A percentile compares a stretch with the other conserved stretches of the same genome.
These are phyloP conservation scores for Penicillium parvum DNA, from an alignment of 495 filamentous ascomycete species.

Conservation along the genomic window DNA sequence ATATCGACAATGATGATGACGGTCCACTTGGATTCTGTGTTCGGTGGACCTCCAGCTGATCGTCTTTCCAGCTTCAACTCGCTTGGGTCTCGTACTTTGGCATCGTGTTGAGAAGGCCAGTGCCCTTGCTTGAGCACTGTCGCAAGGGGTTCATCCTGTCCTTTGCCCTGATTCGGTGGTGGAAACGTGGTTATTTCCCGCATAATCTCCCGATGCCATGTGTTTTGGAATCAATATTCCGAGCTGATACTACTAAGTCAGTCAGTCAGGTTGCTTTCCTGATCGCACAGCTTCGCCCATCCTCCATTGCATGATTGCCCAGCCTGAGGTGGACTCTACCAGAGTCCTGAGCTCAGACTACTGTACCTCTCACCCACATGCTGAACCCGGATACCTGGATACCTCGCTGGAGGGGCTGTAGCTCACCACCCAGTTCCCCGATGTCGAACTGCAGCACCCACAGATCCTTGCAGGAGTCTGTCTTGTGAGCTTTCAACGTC, in stretches of 20 bases:
- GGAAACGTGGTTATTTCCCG: conserved; percentile 16
- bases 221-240: not conserved
- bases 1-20: not conserved
- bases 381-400: conserved; percentile 26
- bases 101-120: not conserved
- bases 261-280: not conserved
- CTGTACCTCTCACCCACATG: not conserved
- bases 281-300: not conserved
- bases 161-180: not conserved
- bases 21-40: conserved; percentile 4
- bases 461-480: conserved; percentile 18
- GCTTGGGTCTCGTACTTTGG: conserved; percentile 4
- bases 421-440: not conserved
- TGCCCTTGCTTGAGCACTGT: conserved; percentile 14
- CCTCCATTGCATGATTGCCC: not conserved
- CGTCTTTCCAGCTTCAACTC: conserved; percentile 8
- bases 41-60: conserved; percentile 7
- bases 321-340: not conserved
- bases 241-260: not conserved
- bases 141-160: not conserved
- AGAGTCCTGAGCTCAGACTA: not conserved
- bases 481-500: conserved; percentile 3
- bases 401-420: conserved; percentile 2
- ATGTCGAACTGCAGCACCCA: not conserved
- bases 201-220: conserved; percentile 4